Percentiles rank a stretch among this genome's conserved stretches.
phyloP scores from a whole-genome alignment of 805 yeast species.

The Starmera caribaea region DNA sequence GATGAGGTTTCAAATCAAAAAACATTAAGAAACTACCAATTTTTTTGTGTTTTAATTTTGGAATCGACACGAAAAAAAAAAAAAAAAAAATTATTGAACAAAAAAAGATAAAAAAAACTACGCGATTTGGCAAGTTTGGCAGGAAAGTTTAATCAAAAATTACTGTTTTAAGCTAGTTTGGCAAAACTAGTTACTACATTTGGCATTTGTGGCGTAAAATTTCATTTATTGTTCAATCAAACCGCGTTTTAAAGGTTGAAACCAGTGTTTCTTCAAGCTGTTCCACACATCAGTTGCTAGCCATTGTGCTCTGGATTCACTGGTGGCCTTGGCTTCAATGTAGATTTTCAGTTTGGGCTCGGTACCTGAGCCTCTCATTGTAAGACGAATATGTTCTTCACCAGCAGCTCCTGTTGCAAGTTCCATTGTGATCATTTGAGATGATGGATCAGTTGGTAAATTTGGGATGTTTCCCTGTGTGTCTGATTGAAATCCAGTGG shows the following conservation, averaged over 20 bases:
- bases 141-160: no score
- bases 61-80: no score
- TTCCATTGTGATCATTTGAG: conserved; percentile 81
- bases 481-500: conserved; percentile 68
- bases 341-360: conserved; percentile 92
- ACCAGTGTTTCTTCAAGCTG: conserved; percentile 51
- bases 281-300: conserved; percentile 65
- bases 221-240: conserved; percentile 12
- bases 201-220: no score
- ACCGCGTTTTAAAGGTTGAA: conserved; percentile 47
- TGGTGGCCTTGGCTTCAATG: conserved; percentile 59
- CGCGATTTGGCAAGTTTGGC: no score
- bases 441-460: conserved; percentile 58
- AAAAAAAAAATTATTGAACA: no score
- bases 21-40: no score
- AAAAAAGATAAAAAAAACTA: no score
- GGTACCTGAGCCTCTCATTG: conserved; percentile 92
- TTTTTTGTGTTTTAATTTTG: no score
- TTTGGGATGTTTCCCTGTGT: conserved; percentile 48
- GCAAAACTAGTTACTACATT: no score
- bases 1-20: no score
- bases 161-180: no score
- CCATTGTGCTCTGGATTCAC: conserved; percentile 35
- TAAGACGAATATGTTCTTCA: conserved; percentile 49
- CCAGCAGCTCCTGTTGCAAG: conserved; percentile 20